Percentiles rank a stretch among this genome's conserved stretches.
Evolutionary conservation across 1,284 basidiomycete species (phyloP).

Genomic region (Golubevia pallescens): DNA sequence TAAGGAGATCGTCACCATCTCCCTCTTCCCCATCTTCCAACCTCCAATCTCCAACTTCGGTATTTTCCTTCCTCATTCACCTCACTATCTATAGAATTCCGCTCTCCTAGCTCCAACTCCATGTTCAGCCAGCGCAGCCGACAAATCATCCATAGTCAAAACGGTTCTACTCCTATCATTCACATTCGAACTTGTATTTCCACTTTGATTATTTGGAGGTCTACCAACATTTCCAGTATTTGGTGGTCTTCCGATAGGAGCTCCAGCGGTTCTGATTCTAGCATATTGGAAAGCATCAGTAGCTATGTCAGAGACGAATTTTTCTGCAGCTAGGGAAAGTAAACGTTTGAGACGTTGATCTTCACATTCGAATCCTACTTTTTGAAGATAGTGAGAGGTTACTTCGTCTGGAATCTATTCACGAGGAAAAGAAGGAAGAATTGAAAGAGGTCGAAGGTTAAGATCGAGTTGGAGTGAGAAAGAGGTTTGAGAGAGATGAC

Average conservation of each 20-base stretch:
- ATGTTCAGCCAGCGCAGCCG: slow-evolving; percentile 88
- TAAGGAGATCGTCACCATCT: too few relatives aligned
- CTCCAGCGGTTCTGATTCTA: slow-evolving; percentile 77
- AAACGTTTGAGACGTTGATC: slow-evolving; percentile 78
- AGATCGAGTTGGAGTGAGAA: background rate
- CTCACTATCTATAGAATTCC: slow-evolving; percentile 52
- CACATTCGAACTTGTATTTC: background rate
- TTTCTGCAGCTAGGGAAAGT: slow-evolving; percentile 92
- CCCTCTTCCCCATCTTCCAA: too few relatives aligned
- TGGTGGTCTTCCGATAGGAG: slow-evolving; percentile 58
- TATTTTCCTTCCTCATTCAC: too few relatives aligned
- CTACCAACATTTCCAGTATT: slow-evolving; percentile 14
- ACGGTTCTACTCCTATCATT: slow-evolving; percentile 89
- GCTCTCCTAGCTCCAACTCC: slow-evolving; percentile 68
- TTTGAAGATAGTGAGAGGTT: slow-evolving; percentile 94
- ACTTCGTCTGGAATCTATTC: slow-evolving; percentile 94
- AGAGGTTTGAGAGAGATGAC: too few relatives aligned
- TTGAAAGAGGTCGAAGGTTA: slow-evolving; percentile 1
- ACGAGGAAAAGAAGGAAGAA: slow-evolving; percentile 2
- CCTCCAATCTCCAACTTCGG: too few relatives aligned
- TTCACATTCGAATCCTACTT: slow-evolving; percentile 93
- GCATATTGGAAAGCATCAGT: slow-evolving; percentile 98
- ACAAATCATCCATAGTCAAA: slow-evolving; percentile 95
- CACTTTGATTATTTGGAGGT: slow-evolving; percentile 3
- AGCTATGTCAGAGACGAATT: slow-evolving; percentile 96